phyloP scores from a whole-genome alignment of 495 filamentous ascomycete species.

The Aspergillus wentii region DNA sequence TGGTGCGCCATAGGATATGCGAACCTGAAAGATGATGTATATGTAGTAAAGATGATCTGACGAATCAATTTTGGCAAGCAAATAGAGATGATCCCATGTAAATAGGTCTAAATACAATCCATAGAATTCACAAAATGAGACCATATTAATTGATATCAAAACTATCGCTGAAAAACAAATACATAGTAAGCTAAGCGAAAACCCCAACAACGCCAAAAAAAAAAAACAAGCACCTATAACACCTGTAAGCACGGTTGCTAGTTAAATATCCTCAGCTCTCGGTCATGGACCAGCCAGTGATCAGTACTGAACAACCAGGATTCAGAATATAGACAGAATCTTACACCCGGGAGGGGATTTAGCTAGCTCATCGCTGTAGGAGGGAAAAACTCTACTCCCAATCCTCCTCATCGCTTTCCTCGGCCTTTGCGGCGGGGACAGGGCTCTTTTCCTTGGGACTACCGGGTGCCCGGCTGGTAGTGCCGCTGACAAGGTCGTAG shows the following conservation, averaged over 20 bases:
- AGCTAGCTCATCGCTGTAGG: no score
- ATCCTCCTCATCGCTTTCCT: slow-evolving; percentile 67
- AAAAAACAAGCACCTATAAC: slow-evolving; percentile 5
- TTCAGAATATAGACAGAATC: slow-evolving; percentile 8
- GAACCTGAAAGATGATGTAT: no score
- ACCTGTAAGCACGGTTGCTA: slow-evolving; percentile 1
- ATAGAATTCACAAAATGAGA: no score
- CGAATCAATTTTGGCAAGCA: no score
- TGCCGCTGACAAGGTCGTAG: slow-evolving; percentile 88
- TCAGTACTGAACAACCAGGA: slow-evolving; percentile 1
- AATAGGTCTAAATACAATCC: not conserved
- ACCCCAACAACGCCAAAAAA: not conserved
- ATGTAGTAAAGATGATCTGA: no score
- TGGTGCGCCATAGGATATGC: no score
- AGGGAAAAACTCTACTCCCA: slow-evolving; percentile 74
- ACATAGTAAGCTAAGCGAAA: not conserved
- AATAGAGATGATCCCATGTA: not conserved
- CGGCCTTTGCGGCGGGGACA: slow-evolving; percentile 45
- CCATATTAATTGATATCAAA: no score
- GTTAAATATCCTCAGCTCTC: slow-evolving; percentile 2
- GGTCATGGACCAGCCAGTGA: slow-evolving; percentile 14
- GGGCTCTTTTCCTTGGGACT: slow-evolving; percentile 67
- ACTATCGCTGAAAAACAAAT: slow-evolving; percentile 2
- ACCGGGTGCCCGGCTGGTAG: slow-evolving; percentile 68
- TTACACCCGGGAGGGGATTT: no score